Evolutionary conservation across 345 rosid genomes (phyloP), one percentile per base, ranked within the genome.

Genomic region (Dipteronia sinensis): DNA sequence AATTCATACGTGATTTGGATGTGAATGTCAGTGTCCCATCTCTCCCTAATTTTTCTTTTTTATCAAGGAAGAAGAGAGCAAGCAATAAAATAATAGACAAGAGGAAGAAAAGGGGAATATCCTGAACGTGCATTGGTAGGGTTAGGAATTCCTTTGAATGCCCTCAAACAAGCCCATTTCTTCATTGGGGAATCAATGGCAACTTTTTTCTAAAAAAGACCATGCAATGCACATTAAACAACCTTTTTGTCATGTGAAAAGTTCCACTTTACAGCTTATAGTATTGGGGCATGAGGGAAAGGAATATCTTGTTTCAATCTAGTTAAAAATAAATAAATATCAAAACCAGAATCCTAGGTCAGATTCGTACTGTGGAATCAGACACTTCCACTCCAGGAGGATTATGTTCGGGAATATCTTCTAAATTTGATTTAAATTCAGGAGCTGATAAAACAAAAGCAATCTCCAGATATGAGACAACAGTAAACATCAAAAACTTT

Each of bases 231-330:
- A 69, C 3, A 44, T 25, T 23, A 63, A 69, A 75, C 75, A 80
- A 69, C 46, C 64, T 72, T 76, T 31, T 46, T 8, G 49, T 25
- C 59, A 49, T 74, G 71, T 65, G 79, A 59, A 79, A 76, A 79
- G 80, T 64, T 84, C 19, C 34, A 44, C 77, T 78, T 80, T 63
- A 53, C 82, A 71, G 79, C 76, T 64, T 51, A 49, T 22, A 78
- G 58, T 42, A 13, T 31, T 69, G 42, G 71, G 27, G 42, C 58
- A 29, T 19, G 27, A 23, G 72, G 15, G 75, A 51, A 80, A 20
- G 65, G 68, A 72, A 67, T 71, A 76, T 78, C 42, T 74, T 20
- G 69, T 27, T 74, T 34, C 70, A 47, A 55, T 68, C 46, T 59
- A 3, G 64, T 7, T 6, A 6, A 56, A 56, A 7, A 44, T 20